Percentiles rank a stretch among this genome's conserved stretches.
Conservation (phyloP, 768 basidiomycete species). For the Pholiota molesta region DNA sequence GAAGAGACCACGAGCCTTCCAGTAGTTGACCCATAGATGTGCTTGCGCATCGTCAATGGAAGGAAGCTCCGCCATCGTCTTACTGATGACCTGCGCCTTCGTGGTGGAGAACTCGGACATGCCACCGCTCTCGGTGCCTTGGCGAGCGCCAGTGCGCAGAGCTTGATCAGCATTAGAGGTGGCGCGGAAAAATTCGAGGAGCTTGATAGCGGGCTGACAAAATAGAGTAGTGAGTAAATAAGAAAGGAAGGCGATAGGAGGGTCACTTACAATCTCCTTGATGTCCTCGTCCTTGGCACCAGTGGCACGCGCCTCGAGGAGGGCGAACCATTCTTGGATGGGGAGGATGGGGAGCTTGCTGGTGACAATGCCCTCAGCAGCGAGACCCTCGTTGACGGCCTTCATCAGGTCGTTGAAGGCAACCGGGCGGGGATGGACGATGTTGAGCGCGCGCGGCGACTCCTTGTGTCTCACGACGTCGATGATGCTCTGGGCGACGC, state of each 20-base stretch:
- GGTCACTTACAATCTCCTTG: constrained; percentile 15
- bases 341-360: constrained; percentile 11
- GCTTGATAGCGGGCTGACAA: constrained; percentile 35
- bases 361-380: not conserved
- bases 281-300: not conserved
- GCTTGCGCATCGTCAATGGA: constrained; percentile 1
- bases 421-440: constrained; percentile 37
- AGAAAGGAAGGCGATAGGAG: not conserved
- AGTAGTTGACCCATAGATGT: constrained; percentile 4
- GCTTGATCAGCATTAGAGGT: not conserved
- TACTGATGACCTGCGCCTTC: constrained; percentile 4
- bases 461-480: constrained; percentile 9
- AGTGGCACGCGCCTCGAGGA: constrained; percentile 11
- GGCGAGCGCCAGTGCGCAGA: not conserved
- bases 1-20: not conserved
- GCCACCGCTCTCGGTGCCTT: constrained; percentile 3
- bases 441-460: constrained; percentile 27
- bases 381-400: constrained; percentile 20
- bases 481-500: constrained; percentile 17
- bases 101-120: constrained; percentile 3
- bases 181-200: constrained; percentile 32
- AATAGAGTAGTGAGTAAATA: not conserved
- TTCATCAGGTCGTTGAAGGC: constrained; percentile 29
- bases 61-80: constrained; percentile 7
- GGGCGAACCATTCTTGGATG: constrained; percentile 23